These are phyloP conservation scores for Populus hybrid DNA, from an alignment of 441 rosid species.

Conservation along the genomic window DNA sequence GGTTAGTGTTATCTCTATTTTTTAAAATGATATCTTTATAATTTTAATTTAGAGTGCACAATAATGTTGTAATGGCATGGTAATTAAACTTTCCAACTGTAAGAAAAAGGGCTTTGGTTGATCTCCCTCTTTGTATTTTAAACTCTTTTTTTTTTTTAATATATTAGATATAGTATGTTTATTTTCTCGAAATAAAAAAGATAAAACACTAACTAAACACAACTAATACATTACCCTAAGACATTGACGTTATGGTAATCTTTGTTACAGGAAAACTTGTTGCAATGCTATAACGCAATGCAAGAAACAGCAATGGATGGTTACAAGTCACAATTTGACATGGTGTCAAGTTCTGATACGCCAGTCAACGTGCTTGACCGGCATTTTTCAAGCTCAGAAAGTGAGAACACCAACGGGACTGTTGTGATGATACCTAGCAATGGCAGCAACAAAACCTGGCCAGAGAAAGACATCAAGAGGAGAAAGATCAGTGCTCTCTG, in stretches of 20 bases:
- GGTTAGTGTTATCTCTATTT: not conserved
- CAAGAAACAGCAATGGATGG: conserved; percentile 33
- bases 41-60: not conserved
- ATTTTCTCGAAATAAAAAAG: too few relatives aligned
- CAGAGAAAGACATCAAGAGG: conserved; percentile 32
- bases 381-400: conserved; percentile 44
- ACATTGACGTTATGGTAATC: not conserved
- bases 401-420: conserved; percentile 33
- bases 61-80: not conserved
- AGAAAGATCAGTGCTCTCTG: conserved; percentile 32
- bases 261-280: conserved; percentile 45
- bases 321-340: conserved; percentile 35
- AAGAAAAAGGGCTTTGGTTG: not conserved
- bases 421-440: not conserved
- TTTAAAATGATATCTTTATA: not conserved
- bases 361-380: conserved; percentile 58
- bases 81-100: not conserved
- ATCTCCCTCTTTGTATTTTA: not conserved
- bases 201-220: not conserved
- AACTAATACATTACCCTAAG: too few relatives aligned
- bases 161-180: too few relatives aligned
- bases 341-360: conserved; percentile 43
- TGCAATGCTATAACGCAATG: conserved; percentile 49
- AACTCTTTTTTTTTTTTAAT: too few relatives aligned
- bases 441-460: not conserved